Base-by-base conservation (phyloP, 129 eudicot genomes). In the Kitagawia praeruptora region DNA sequence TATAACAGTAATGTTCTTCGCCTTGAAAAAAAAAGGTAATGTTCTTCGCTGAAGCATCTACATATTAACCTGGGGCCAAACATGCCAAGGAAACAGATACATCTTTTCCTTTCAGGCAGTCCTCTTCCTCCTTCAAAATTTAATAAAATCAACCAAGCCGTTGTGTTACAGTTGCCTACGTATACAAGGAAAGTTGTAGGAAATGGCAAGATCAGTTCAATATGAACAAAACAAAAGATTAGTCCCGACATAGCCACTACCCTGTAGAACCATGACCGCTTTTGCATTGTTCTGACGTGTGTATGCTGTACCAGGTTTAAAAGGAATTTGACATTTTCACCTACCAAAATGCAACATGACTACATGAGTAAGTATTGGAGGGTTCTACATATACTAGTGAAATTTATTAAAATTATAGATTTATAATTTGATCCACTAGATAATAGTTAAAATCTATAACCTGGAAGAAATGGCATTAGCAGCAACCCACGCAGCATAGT, bases 401-500 rank as follows among this genome's bases (percentile, higher is more conserved):
- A 71, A 6, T 41, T 40, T 15, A 9, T 71, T 74, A 0, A 74
- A 11, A 44, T 74, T 14, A 4, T 13, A 11, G 9, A 54, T 6
- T 18, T 8, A 11, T 41, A 25, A 11, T 42, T 74, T 41, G 25
- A 44, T 46, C 8, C 10, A 46, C 37, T 25, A 46, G 41, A 45
- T 74, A 74, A 74, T 18, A 42, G 77, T 41, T 12, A 46, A 74
- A 47, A 46, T 45, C 2, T 25, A 27, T 76, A 76, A 88, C 87
- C 86, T 85, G 77, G 90, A 85, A 82, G 85, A 41, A 67, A 85
- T 77, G 81, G 84, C 76, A 67, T 89, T 85, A 58, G 78, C 75
- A 71, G 77, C 51, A 75, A 81, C 81, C 98, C 98, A 91, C 8
- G 89, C 77, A 78, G 87, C 85, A 82, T 94, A 94, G 73, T 85